Evolutionary conservation across 2,329 filamentous ascomycete genomes (phyloP).

Genomic region (Colletotrichum orchidophilum): DNA sequence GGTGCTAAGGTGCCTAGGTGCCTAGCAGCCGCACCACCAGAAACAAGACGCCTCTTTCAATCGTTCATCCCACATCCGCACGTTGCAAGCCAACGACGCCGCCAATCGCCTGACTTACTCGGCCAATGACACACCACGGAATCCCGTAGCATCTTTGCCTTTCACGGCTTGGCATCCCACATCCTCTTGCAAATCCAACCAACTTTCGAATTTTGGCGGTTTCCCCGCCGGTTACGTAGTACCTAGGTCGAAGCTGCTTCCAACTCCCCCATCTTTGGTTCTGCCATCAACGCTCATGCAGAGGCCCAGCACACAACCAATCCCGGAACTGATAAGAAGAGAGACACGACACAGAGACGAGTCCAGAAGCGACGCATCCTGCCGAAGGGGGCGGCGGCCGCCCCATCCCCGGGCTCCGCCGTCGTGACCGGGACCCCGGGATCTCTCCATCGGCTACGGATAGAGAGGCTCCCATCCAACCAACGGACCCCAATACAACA

Average conservation of each 20-base stretch:
- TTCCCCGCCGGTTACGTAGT: background rate
- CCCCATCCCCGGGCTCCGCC: conserved; percentile 1
- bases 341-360: background rate
- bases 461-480: background rate
- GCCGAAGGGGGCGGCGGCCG: background rate
- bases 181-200: background rate
- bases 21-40: background rate
- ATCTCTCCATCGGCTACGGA: conserved; percentile 4
- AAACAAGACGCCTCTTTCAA: background rate
- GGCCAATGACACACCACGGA: background rate
- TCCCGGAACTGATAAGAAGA: background rate
- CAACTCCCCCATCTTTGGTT: background rate
- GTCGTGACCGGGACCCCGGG: conserved; percentile 16
- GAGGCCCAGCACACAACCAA: background rate
- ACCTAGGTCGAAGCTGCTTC: background rate
- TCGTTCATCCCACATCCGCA: background rate
- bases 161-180: background rate
- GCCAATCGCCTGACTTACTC: background rate
- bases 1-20: too few relatives aligned
- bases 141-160: background rate
- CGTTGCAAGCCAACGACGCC: background rate
- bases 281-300: too few relatives aligned
- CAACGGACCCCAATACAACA: background rate
- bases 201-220: background rate
- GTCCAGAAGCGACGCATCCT: background rate